A percentile compares a stretch with the other conserved stretches of the same genome.
Evolutionary conservation across 73 alveolate genomes (phyloP).

Genomic region (Symbiodinium natans): DNA sequence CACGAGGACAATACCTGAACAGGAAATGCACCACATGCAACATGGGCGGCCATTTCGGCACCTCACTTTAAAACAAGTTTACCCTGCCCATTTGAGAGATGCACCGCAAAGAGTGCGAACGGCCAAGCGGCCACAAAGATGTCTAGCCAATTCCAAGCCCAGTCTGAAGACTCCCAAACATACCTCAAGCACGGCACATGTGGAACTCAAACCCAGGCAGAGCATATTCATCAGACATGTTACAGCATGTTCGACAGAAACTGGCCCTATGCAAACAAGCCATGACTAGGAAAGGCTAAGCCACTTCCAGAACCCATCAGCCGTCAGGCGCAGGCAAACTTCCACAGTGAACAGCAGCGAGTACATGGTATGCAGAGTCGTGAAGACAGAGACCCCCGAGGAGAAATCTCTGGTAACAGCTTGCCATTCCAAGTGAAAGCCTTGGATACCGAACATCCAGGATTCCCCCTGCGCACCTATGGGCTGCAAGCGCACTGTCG

Average conservation of each 20-base stretch:
- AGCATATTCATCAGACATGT: too few species aligned
- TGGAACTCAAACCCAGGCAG: too few species aligned
- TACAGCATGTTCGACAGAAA: too few species aligned
- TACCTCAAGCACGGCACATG: neutral
- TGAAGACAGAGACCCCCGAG: neutral
- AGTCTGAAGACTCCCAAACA: conserved; percentile 26
- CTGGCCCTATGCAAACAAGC: too few species aligned
- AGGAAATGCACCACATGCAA: too few species aligned
- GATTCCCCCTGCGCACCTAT: too few species aligned
- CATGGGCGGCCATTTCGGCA: too few species aligned
- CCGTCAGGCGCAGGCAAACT: conserved; percentile 20
- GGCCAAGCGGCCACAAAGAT: conserved; percentile 22
- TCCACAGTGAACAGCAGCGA: conserved; percentile 50
- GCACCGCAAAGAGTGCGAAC: too few species aligned
- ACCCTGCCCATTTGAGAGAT: too few species aligned
- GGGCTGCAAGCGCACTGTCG: too few species aligned
- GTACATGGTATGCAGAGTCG: conserved; percentile 16
- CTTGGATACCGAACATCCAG: neutral
- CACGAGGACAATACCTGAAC: neutral
- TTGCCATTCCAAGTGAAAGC: conserved; percentile 52
- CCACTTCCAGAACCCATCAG: conserved; percentile 2
- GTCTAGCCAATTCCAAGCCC: conserved; percentile 71
- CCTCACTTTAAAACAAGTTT: too few species aligned
- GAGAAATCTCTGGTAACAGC: conserved; percentile 11
- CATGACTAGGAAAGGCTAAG: too few species aligned